These are phyloP conservation scores for Pseudovirgaria hyperparasitica DNA, from an alignment of 2,329 filamentous ascomycete genomes.

Conservation along the genomic window DNA sequence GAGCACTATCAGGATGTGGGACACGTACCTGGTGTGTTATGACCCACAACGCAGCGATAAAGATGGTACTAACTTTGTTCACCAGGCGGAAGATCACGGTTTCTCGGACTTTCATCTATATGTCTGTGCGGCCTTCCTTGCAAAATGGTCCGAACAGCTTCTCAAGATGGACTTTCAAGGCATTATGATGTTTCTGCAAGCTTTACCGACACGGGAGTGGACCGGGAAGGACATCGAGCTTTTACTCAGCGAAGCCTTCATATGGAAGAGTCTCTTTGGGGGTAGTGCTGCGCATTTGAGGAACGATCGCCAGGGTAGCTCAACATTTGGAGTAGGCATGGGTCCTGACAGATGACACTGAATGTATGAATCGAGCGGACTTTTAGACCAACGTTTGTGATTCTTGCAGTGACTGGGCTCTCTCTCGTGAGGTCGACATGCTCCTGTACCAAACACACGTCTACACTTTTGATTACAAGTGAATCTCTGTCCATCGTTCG, in stretches of 20 bases:
- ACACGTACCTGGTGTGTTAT: conserved; percentile 79
- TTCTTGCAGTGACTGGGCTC: too few relatives aligned
- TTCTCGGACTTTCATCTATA: conserved; percentile 98
- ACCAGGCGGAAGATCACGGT: conserved; percentile 88
- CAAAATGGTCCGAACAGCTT: conserved; percentile 94
- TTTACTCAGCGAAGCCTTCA: conserved; percentile 88
- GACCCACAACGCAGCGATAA: background rate
- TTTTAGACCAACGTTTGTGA: too few relatives aligned
- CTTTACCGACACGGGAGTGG: conserved; percentile 84
- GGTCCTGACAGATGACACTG: conserved; percentile 22
- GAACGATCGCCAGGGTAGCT: conserved; percentile 14
- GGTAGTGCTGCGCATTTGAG: conserved; percentile 79
- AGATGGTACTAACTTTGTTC: background rate
- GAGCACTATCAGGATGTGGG: conserved; percentile 98
- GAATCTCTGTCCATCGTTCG: too few relatives aligned
- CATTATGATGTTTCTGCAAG: conserved; percentile 98
- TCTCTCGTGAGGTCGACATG: too few relatives aligned
- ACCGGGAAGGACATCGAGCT: conserved; percentile 97
- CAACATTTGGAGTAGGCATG: conserved; percentile 27
- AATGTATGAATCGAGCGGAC: too few relatives aligned
- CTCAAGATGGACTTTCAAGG: conserved; percentile 97
- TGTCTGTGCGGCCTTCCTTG: conserved; percentile 92
- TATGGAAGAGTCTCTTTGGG: conserved; percentile 96
- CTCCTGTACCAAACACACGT: too few relatives aligned
- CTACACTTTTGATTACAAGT: too few relatives aligned